These are phyloP conservation scores for Eutrema japonicum DNA, from an alignment of 345 rosid species.

Conservation along the genomic window DNA sequence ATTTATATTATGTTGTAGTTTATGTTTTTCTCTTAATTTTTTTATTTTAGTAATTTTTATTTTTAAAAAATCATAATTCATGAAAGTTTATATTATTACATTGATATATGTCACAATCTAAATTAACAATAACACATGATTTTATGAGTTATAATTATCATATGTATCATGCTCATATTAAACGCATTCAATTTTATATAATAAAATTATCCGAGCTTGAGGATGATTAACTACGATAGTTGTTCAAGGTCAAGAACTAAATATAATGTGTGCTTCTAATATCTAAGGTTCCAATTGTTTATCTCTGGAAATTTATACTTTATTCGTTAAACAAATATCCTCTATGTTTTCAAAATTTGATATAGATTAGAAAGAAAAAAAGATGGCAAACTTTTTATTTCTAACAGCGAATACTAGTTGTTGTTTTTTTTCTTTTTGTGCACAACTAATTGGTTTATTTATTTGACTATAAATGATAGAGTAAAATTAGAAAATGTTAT, in stretches of 20 bases:
- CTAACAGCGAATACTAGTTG: background rate
- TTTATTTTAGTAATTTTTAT: too few species aligned
- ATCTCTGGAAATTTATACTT: background rate
- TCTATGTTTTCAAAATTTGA: background rate
- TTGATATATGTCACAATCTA: too few species aligned
- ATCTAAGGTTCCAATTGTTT: background rate
- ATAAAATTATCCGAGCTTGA: background rate
- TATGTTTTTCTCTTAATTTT: too few species aligned
- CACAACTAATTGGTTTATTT: background rate
- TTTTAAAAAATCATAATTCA: too few species aligned
- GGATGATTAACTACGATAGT: constrained; percentile 1
- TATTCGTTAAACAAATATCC: background rate
- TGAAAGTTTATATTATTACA: too few species aligned
- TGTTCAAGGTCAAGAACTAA: background rate
- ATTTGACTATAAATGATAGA: background rate
- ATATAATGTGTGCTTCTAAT: background rate
- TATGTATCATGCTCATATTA: too few species aligned
- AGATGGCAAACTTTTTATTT: background rate
- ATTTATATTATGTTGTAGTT: too few species aligned
- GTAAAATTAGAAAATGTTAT: background rate
- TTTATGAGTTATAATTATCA: too few species aligned
- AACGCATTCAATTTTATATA: too few species aligned
- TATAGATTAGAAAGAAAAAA: background rate
- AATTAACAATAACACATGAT: too few species aligned
- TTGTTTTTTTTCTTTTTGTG: too few species aligned